Conservation (phyloP, 495 filamentous ascomycete species). For the Rhizodiscina lignyota region DNA sequence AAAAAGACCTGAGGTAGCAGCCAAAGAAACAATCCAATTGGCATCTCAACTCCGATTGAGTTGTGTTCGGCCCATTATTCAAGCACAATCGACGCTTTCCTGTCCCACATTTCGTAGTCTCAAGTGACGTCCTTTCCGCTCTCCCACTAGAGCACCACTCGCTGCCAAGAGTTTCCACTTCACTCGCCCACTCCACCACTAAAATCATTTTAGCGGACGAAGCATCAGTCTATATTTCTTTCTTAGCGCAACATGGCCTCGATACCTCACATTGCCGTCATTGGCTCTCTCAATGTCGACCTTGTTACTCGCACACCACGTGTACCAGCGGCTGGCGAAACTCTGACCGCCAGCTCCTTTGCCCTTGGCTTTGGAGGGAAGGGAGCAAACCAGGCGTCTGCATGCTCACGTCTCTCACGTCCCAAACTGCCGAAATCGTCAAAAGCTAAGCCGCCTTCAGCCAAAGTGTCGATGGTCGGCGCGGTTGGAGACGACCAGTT, state of each 20-base stretch:
- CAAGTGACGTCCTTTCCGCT: too few relatives aligned
- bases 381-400: conserved; percentile 90
- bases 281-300: conserved; percentile 90
- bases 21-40: too few relatives aligned
- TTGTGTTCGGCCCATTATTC: too few relatives aligned
- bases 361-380: conserved; percentile 75
- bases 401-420: conserved; percentile 48
- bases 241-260: not conserved
- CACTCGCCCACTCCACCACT: too few relatives aligned
- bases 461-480: conserved; percentile 65
- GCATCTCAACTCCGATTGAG: too few relatives aligned
- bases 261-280: conserved; percentile 42
- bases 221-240: too few relatives aligned
- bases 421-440: conserved; percentile 19
- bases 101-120: too few relatives aligned
- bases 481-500: conserved; percentile 61
- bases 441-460: conserved; percentile 10
- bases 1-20: too few relatives aligned
- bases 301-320: conserved; percentile 75
- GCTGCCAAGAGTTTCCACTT: too few relatives aligned
- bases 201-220: too few relatives aligned
- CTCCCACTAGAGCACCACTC: too few relatives aligned
- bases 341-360: conserved; percentile 65
- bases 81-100: too few relatives aligned
- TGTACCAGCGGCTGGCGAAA: conserved; percentile 71